Evolutionary conservation across 805 yeast genomes (phyloP).

Genomic region (Candida saitoana): DNA sequence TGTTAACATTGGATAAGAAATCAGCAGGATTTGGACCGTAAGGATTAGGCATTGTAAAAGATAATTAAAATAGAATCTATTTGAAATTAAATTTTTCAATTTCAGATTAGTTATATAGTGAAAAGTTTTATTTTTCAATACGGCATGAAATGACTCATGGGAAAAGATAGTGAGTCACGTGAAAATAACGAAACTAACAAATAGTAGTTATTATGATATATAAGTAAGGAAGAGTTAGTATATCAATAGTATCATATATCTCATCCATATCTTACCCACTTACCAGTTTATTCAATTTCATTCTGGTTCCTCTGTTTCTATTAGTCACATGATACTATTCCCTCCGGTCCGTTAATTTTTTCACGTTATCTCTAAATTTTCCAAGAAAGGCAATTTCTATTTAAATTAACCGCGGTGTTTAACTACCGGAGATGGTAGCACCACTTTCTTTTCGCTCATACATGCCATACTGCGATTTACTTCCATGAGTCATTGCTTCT

Average conservation of each 20-base stretch:
- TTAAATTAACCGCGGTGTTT: background rate
- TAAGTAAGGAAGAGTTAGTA: background rate
- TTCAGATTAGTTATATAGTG: background rate
- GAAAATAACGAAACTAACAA: background rate
- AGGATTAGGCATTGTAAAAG: constrained; percentile 36
- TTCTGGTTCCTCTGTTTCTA: background rate
- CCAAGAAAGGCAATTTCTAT: background rate
- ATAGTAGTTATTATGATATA: background rate
- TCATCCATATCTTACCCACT: background rate
- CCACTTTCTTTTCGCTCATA: no score
- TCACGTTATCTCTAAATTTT: background rate
- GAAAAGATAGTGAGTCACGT: no score
- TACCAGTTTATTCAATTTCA: background rate
- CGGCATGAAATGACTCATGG: background rate
- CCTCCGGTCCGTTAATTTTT: background rate
- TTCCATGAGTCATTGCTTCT: no score
- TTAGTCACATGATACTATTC: background rate
- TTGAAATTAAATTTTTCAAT: background rate
- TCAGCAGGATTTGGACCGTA: constrained; percentile 60
- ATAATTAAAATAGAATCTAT: no score
- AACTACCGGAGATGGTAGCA: background rate
- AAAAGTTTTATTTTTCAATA: background rate
- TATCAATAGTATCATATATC: background rate
- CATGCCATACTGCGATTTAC: no score
- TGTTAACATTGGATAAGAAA: constrained; percentile 50